phyloP scores from a whole-genome alignment of 257 asterid genomes.

The Dorcoceras hygrometricum region DNA sequence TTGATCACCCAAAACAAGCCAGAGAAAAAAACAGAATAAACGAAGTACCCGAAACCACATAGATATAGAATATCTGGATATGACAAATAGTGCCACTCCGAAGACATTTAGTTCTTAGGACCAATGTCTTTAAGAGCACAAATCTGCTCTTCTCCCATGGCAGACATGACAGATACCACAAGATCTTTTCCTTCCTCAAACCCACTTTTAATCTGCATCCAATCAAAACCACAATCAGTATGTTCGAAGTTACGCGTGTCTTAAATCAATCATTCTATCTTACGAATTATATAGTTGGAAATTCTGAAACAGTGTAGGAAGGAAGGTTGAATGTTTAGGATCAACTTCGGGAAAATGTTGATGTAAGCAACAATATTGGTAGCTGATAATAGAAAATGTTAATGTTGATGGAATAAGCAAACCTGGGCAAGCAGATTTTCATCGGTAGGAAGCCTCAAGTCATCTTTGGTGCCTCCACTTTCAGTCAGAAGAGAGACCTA shows the following conservation, averaged over 20 bases:
- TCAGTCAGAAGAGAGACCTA: conserved; percentile 33
- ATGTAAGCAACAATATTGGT: neutral
- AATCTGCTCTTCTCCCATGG: conserved; percentile 30
- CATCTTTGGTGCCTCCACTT: conserved; percentile 31
- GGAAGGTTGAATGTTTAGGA: neutral
- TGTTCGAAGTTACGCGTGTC: neutral
- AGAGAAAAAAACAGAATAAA: too few species aligned
- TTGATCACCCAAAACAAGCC: neutral
- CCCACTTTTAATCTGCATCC: conserved; percentile 28
- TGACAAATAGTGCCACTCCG: neutral
- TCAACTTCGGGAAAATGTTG: neutral
- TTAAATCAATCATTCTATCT: neutral
- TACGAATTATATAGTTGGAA: too few species aligned
- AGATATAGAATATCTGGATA: neutral
- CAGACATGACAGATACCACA: conserved; percentile 32
- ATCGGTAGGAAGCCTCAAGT: conserved; percentile 31
- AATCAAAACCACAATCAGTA: neutral
- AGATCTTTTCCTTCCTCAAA: conserved; percentile 34
- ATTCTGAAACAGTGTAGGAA: neutral
- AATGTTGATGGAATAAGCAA: neutral
- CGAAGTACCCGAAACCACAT: neutral
- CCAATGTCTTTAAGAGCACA: conserved; percentile 34
- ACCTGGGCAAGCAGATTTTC: conserved; percentile 30
- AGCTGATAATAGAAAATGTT: neutral
- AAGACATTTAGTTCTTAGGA: conserved; percentile 21